Evolutionary conservation across 768 basidiomycete species (phyloP), one percentile per base, ranked within the genome.

Genomic region (Psilocybe azurescens): DNA sequence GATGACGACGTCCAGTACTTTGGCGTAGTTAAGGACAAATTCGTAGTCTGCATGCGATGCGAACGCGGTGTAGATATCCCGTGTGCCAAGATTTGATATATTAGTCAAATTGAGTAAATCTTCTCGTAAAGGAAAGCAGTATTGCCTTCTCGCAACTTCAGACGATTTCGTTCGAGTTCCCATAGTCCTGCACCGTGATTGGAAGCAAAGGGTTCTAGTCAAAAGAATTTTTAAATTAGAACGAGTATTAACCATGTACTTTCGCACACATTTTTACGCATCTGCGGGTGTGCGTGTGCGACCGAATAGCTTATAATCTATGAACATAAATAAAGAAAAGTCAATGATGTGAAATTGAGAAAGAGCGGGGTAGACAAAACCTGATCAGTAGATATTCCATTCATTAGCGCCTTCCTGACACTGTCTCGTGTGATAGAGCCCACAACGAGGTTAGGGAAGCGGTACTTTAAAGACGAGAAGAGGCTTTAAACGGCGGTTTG

Each of bases 171-270:
- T 78, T 99, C 97, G 46, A 96, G 82, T 76, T 99, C 96, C 95
- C 97, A 99, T 99, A 97, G 77, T 99, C 97, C 71, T 97, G 95
- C 0, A 99, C 97, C 0, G 97, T 99, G 48, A 97, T 94, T 33
- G 97, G 97, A 24, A 99, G 81, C 11, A 99, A 79, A 5, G 96
- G 96, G 71, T 93, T 94, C 93, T 96, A 72, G 32, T 59, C 44
- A 10, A 59, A 7, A 6, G 36, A 51, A 20, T 39, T 59, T 24
- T 24, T 24, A 24, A 62, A 63, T 53, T 60, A 62, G 66, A 65
- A 18, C 33, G 53, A 28, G 30, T 57, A 49, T n/a, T 48, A 20
- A 39, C 46, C 41, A 53, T 8, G 29, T 14, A 16, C 39, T 38
- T 14, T 74, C 83, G 67, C 71, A 95, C 71, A 95, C 94, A 73